These are phyloP conservation scores for Catunica adiposa DNA, from an alignment of 2,329 filamentous ascomycete genomes.

Conservation along the genomic window DNA sequence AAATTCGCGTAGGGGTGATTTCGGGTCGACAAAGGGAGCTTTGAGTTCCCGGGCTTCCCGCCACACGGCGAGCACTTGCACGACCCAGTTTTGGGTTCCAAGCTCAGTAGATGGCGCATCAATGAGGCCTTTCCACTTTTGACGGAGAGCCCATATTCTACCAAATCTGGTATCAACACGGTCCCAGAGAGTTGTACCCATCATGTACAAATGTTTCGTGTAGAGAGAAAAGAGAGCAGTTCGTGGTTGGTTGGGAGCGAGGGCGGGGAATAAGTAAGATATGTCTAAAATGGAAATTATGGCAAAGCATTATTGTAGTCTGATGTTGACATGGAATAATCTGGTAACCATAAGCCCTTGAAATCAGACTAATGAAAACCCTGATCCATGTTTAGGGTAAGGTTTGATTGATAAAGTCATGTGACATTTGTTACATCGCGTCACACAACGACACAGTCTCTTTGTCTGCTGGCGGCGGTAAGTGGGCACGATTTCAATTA, in stretches of 20 bases:
- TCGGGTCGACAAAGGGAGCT: slow-evolving; percentile 15
- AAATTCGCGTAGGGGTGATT: slow-evolving; percentile 32
- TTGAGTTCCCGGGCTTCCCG: slow-evolving; percentile 3
- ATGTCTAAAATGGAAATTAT: too few species aligned
- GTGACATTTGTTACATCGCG: too few species aligned
- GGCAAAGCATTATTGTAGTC: too few species aligned
- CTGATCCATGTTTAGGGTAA: too few species aligned
- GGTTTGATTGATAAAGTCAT: too few species aligned
- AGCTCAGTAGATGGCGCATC: slow-evolving; percentile 4
- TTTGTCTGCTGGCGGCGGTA: too few species aligned
- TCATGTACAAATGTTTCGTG: background rate
- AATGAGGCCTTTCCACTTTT: slow-evolving; percentile 8
- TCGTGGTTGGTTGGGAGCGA: background rate
- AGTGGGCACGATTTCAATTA: too few species aligned
- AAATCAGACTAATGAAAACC: too few species aligned
- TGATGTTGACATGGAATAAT: too few species aligned
- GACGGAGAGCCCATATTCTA: slow-evolving; percentile 8
- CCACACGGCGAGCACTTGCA: slow-evolving; percentile 9
- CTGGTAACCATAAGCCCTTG: too few species aligned
- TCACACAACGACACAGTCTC: too few species aligned
- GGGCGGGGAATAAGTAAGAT: background rate
- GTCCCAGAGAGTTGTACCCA: slow-evolving; percentile 10
- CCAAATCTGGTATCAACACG: slow-evolving; percentile 10
- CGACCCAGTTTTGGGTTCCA: slow-evolving; percentile 7
- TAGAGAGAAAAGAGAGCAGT: background rate